A percentile compares a stretch with the other conserved stretches of the same genome.
Conservation (phyloP, 2,329 filamentous ascomycete genomes). For the Trichoderma koningii region DNA sequence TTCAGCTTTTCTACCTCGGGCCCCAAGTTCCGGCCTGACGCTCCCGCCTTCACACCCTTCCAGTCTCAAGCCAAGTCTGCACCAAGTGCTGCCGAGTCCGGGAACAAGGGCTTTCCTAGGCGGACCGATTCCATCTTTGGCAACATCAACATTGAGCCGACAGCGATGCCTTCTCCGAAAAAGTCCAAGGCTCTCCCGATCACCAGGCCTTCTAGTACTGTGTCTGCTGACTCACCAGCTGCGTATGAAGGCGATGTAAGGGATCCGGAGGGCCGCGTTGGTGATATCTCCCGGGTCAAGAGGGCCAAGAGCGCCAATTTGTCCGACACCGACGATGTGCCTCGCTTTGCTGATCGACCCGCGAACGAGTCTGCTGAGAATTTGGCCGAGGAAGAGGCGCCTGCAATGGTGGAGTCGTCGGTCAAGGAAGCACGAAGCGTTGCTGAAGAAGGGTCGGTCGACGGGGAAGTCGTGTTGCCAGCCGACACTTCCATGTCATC, state of each 20-base stretch:
- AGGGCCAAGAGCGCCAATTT: conserved; percentile 63
- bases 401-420: conserved; percentile 30
- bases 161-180: conserved; percentile 58
- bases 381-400: conserved; percentile 29
- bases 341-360: conserved; percentile 67
- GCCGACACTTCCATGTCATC: conserved; percentile 58
- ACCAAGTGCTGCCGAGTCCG: conserved; percentile 48
- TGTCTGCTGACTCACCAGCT: conserved; percentile 32
- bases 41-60: conserved; percentile 72
- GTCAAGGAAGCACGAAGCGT: conserved; percentile 33
- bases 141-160: conserved; percentile 63
- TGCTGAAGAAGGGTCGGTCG: conserved; percentile 39
- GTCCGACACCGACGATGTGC: conserved; percentile 71
- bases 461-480: conserved; percentile 47
- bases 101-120: conserved; percentile 47
- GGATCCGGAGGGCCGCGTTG: conserved; percentile 58
- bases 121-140: conserved; percentile 64
- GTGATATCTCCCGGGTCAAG: conserved; percentile 72
- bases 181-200: conserved; percentile 85
- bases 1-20: conserved; percentile 70
- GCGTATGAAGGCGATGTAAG: conserved; percentile 34
- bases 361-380: conserved; percentile 28
- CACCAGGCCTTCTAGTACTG: conserved; percentile 61
- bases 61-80: conserved; percentile 49
- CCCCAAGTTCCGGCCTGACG: conserved; percentile 73